Evolutionary conservation across 1,284 basidiomycete genomes (phyloP), one percentile per base, ranked within the genome.

Genomic region (Ganoderma multipileum): DNA sequence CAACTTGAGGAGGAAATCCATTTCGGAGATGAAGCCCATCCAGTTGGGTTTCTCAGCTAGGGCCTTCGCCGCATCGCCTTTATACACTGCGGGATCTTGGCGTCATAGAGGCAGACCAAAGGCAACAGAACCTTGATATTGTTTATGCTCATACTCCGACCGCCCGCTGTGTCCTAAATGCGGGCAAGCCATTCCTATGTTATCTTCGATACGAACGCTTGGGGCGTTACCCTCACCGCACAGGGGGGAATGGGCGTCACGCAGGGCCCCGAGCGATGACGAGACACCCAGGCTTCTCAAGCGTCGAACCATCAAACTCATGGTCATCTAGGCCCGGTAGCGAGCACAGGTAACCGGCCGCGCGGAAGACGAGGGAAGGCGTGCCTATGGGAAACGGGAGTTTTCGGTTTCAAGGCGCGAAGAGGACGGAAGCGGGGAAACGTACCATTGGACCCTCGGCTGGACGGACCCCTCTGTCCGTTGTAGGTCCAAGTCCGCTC

Each of bases 401-500:
- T 55, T 65, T 50, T 61, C 42, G 44, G 3, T 16, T n/a, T 62
- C 57, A 52, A 20, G 20, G 59, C 47, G 47, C 26, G 18, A 42
- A 14, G 33, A 26, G 26, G 41, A 64, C 55, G 54, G 68, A 47
- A 50, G 54, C 39, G 52, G 47, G 65, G 61, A 30, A 30, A 36
- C 50, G 28, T 23, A 62, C 59, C 42, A 38, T 55, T 47, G 30
- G 50, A 61, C 47, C 8, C 59, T 57, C 63, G 66, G 57, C 23
- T 7, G 16, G 20, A 55, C 63, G 66, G 66, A 65, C 50, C 63
- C 38, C 38, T 61, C 55, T 23, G 42, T 65, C 69, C 61, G 66
- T 67, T 70, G 69, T 70, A 61, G 69, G 66, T 70, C 69, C 69
- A 65, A 52, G 36, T 55, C 7, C 54, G 38, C 44, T 50, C 59